A percentile compares a stretch with the other conserved stretches of the same genome.
Evolutionary conservation across 331 rosid species (phyloP).

Genomic region (Rhamnella rubrinervis): DNA sequence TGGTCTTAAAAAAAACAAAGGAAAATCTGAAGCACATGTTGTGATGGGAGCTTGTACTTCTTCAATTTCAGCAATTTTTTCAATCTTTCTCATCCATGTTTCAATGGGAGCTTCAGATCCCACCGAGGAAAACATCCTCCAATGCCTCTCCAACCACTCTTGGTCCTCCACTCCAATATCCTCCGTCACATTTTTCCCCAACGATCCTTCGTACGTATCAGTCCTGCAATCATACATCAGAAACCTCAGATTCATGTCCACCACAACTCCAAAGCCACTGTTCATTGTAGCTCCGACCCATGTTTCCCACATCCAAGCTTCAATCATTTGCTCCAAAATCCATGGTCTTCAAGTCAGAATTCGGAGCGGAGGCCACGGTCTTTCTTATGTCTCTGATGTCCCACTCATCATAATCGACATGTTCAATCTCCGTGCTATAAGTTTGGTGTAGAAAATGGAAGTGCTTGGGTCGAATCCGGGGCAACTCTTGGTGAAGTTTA

Average conservation of each 20-base stretch:
- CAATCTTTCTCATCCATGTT: slow-evolving; percentile 21
- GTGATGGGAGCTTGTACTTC: slow-evolving; percentile 8
- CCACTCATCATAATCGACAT: slow-evolving; percentile 38
- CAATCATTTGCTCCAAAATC: slow-evolving; percentile 38
- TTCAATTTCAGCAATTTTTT: background rate
- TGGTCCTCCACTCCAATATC: slow-evolving; percentile 40
- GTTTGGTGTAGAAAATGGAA: slow-evolving; percentile 26
- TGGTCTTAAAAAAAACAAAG: no score
- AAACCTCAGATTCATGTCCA: slow-evolving; percentile 47
- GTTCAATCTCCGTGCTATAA: slow-evolving; percentile 30
- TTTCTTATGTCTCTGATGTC: slow-evolving; percentile 37
- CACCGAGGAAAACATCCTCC: slow-evolving; percentile 23
- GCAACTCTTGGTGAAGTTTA: slow-evolving; percentile 49
- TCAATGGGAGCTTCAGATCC: slow-evolving; percentile 25
- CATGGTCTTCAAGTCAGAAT: slow-evolving; percentile 28
- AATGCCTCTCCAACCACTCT: slow-evolving; percentile 39
- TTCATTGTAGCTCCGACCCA: slow-evolving; percentile 50
- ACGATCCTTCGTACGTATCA: slow-evolving; percentile 33
- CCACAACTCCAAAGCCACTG: slow-evolving; percentile 48
- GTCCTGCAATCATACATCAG: slow-evolving; percentile 37
- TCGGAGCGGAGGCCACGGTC: slow-evolving; percentile 59
- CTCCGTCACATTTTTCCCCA: slow-evolving; percentile 36
- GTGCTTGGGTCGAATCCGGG: slow-evolving; percentile 46
- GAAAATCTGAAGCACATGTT: no score
- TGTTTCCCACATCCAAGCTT: slow-evolving; percentile 51